Conservation (phyloP, 2,329 filamentous ascomycete genomes). For the Trichoderma hamatum region DNA sequence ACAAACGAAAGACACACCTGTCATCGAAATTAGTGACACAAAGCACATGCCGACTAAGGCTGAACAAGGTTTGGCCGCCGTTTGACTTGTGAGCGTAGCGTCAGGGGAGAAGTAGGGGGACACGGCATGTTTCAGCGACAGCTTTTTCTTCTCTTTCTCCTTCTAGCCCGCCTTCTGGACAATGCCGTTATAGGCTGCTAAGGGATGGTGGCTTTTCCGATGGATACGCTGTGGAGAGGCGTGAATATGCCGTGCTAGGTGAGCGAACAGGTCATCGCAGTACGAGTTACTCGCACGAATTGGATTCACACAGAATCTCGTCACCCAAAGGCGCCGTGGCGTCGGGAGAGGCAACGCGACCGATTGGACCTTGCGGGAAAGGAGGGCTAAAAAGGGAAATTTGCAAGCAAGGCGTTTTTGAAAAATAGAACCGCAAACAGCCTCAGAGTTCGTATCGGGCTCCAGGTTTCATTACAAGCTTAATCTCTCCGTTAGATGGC, state of each 20-base stretch:
- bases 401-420: slow-evolving; percentile 3
- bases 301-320: neutral
- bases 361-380: neutral
- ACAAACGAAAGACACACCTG: neutral
- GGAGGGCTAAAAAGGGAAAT: neutral
- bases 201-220: neutral
- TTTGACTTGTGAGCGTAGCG: slow-evolving; percentile 12
- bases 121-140: neutral
- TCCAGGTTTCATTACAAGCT: neutral
- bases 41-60: neutral
- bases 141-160: neutral
- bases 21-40: neutral
- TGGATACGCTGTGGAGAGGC: slow-evolving; percentile 2
- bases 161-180: slow-evolving; percentile 5
- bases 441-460: neutral
- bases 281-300: neutral
- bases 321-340: neutral
- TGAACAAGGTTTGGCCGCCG: slow-evolving; percentile 14
- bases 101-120: slow-evolving; percentile 11
- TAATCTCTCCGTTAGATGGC: neutral
- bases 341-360: slow-evolving; percentile 5
- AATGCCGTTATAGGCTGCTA: neutral
- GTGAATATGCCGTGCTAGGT: neutral
- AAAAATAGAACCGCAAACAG: slow-evolving; percentile 16
- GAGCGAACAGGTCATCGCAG: neutral